Evolutionary conservation across 169 alveolate genomes (phyloP), one percentile per base, ranked within the genome.

Genomic region (Cryptosporidium xiaoi): DNA sequence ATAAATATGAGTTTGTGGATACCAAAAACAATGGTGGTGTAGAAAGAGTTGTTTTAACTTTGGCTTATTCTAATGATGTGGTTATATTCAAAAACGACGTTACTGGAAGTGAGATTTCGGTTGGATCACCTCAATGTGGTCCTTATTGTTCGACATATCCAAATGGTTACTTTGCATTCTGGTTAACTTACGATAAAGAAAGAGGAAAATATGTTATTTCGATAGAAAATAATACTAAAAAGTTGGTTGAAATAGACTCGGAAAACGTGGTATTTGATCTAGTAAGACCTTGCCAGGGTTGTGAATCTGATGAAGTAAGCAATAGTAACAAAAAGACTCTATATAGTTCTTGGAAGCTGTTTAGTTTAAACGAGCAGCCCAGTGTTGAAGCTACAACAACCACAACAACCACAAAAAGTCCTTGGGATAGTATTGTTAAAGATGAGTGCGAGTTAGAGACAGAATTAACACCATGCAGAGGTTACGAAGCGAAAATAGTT

Each of bases 61-160:
- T 62, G 44, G 33, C 46, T 16, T 77, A 44, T 27, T 20, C n/a
- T 24, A 62, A 62, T 27, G 67, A 62, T 1, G 33, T 34, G 8
- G 46, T 33, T 62, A 0, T 29, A 8, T 2, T 24, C 18, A 27
- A 27, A 62, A 27, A 27, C 33, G 67, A 62, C 1, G 44, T 36
- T 58, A 16, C 31, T 15, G 20, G 46, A 8, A 27, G 1, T 10
- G 64, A 34, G 24, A 16, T 13, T 3, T 12, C 58, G 0, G 71
- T 46, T 10, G 87, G 56, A 18, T 56, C 87, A 0, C 87, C 87
- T 34, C 87, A 77, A 31, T 77, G 87, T 60, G 87, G 87, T 77
- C 87, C 87, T 6, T 77, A 60, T 20, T 77, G 87, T 44, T 77
- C 87, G 1, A 77, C 87, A n/a, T 77, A 77, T 62, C 87, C 87